Conservation (phyloP, 2,329 filamentous ascomycete species). For the Parafenestella ontariensis region DNA sequence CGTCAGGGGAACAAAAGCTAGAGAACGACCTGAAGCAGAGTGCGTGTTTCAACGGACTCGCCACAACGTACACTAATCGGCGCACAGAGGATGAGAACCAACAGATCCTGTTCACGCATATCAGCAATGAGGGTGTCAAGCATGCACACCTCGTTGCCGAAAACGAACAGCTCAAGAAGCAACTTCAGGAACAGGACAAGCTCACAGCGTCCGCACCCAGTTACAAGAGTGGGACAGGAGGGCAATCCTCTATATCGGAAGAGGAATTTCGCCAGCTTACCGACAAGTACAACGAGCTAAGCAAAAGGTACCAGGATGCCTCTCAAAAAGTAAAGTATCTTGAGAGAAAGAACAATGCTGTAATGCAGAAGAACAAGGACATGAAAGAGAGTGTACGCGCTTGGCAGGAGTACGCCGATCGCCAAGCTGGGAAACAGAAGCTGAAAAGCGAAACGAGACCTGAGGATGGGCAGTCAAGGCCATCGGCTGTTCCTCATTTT, state of each 20-base stretch:
- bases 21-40: constrained; percentile 34
- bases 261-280: constrained; percentile 37
- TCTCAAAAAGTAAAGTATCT: constrained; percentile 40
- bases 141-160: constrained; percentile 29
- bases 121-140: constrained; percentile 29
- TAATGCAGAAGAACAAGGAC: constrained; percentile 46
- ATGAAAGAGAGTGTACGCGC: constrained; percentile 50
- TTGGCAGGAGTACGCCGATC: constrained; percentile 48
- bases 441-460: constrained; percentile 19
- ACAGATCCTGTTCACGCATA: constrained; percentile 28
- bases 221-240: background rate
- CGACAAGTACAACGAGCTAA: constrained; percentile 42
- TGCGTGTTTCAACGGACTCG: constrained; percentile 11
- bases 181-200: constrained; percentile 17
- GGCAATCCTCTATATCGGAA: constrained; percentile 14
- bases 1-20: constrained; percentile 35
- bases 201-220: constrained; percentile 2
- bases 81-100: constrained; percentile 38
- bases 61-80: constrained; percentile 5
- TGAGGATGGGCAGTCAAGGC: constrained; percentile 12
- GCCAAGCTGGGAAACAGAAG: constrained; percentile 33
- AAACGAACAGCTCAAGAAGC: constrained; percentile 26
- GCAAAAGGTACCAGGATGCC: constrained; percentile 37
- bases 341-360: constrained; percentile 41
- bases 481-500: constrained; percentile 7